Evolutionary conservation across 1,284 basidiomycete species (phyloP), one percentile per base, ranked within the genome.

Genomic region (Rugosomyces carneus): DNA sequence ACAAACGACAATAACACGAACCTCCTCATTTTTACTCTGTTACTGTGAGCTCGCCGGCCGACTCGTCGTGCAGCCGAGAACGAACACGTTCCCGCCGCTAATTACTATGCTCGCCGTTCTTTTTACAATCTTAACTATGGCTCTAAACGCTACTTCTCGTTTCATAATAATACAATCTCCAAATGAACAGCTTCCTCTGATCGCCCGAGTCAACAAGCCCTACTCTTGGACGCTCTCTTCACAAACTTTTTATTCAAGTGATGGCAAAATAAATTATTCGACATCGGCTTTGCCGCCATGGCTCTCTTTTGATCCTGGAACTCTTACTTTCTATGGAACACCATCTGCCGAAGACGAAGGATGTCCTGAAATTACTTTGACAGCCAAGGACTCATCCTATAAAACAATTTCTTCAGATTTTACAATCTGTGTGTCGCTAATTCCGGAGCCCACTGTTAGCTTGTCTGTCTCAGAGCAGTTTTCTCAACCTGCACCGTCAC

Each of bases 211-310:
- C 37, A 67, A 70, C 58, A 56, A 75, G 53, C 67, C 70, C 34
- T 91, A 75, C 59, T 68, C 70, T 37, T 91, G 86, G 85, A 64
- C 77, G 1, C 72, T 86, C 55, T 73, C 80, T 52, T 57, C 65
- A 5, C 60, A 64, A 42, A 86, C 87, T 0, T 90, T 89, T 60
- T 58, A 61, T 18, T 76, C 74, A n/a, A 53, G 67, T 18, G 59
- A 67, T 44, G 71, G 71, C 37, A 41, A 62, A 38, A 54, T 81
- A 37, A 58, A 48, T 24, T 81, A 78, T 56, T 66, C 74, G 3
- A 70, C 72, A 0, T 71, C 69, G 11, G 51, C 63, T 29, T 66
- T 87, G 23, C 84, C 86, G 4, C 44, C 57, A 11, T 90, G 87
- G 86, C 71, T 86, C 43, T 61, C 67, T 10, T 88, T 89, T 57